Evolutionary conservation across 176 grass and related monocot species (phyloP).

Genomic region (Rhipidocladum racemiflorum): DNA sequence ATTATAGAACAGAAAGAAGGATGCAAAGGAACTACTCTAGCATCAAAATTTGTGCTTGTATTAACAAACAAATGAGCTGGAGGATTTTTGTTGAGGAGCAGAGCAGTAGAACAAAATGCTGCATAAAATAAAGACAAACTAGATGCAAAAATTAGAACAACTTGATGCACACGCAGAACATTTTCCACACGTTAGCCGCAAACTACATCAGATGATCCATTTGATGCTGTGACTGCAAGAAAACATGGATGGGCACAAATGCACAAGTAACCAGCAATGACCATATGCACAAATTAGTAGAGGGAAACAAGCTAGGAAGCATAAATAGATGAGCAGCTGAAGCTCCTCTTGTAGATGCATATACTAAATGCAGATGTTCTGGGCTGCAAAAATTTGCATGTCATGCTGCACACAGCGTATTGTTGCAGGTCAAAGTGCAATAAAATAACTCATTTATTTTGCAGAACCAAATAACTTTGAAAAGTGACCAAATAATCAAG

Average conservation of each 20-base stretch:
- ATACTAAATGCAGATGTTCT: slow-evolving; percentile 20
- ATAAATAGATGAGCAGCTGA: not conserved
- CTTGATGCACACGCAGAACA: not conserved
- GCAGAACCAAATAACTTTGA: not conserved
- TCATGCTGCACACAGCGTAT: not conserved
- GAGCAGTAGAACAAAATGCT: not conserved
- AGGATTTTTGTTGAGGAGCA: not conserved
- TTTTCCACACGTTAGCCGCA: not conserved
- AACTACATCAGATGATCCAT: slow-evolving; percentile 19
- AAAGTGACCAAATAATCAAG: slow-evolving; percentile 5
- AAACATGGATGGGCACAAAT: slow-evolving; percentile 18
- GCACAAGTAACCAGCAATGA: not conserved
- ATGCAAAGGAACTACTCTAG: slow-evolving; percentile 12
- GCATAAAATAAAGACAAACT: not conserved
- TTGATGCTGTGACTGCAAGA: not conserved
- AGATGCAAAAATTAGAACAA: slow-evolving; percentile 12
- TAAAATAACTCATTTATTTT: slow-evolving; percentile 27
- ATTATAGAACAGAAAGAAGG: not conserved
- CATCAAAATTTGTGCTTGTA: slow-evolving; percentile 22
- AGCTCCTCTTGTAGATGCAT: slow-evolving; percentile 20
- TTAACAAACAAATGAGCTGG: slow-evolving; percentile 6
- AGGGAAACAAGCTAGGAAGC: not conserved
- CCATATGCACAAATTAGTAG: slow-evolving; percentile 3
- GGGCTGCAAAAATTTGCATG: not conserved
- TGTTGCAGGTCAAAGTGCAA: not conserved